Evolutionary conservation across 371 early-diverging fungal species (phyloP), one percentile per base, ranked within the genome.

Genomic region (Batkoa obscura): DNA sequence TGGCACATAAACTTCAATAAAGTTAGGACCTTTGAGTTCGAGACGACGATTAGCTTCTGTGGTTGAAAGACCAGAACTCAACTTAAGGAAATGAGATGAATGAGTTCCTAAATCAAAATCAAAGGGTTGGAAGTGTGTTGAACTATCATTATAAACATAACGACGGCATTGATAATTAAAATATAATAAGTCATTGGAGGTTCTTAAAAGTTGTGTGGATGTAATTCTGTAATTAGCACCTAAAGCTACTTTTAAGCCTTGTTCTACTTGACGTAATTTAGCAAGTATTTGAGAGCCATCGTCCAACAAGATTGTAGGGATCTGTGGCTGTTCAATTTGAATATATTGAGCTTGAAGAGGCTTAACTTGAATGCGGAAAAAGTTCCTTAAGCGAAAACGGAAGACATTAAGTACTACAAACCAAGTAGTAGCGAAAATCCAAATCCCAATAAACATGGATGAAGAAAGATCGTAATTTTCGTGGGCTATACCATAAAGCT

Each of bases 141-240:
- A 30, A 1, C 49, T 33, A 0, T 63, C 60, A 45, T 72, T 64
- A 33, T 64, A 76, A 15, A 85, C 69, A 64, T 80, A 87, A 31
- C 88, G 78, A 15, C 81, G 78, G 62, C 84, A 84, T 56, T 87
- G 84, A 60, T 79, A 81, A 17, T 71, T 72, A 62, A 87, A 81
- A 66, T 72, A 87, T 10, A 68, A 12, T 71, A 71, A 4, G 62
- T 62, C 30, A 55, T 58, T 2, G 31, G 17, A 13, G 15, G 83
- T 79, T 9, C 56, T 46, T 8, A 60, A 53, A 2, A 79, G 62
- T 2, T 36, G 65, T 9, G 61, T 65, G 6, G 76, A 72, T 1
- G 65, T 60, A 34, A 74, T 67, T 1, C 63, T 8, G 53, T 70
- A 69, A 59, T 72, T 60, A 59, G 61, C 56, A 13, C 66, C 64